A percentile compares a stretch with the other conserved stretches of the same genome.
Evolutionary conservation across 1,139 yeast species (phyloP).

Genomic region (Kodamaea anthophila): DNA sequence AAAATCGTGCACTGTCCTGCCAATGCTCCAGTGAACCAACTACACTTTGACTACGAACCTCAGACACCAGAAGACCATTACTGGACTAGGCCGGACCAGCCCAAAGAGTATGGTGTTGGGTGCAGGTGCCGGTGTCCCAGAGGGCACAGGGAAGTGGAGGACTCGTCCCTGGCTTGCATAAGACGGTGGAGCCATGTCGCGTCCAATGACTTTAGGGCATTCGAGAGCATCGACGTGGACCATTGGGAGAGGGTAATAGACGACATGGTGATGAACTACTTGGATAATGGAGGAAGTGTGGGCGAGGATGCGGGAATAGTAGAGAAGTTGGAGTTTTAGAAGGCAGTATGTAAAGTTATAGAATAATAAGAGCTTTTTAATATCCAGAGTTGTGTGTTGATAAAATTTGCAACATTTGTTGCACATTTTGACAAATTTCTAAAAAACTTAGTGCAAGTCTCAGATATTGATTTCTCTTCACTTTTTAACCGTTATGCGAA

Average conservation of each 20-base stretch:
- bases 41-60: constrained; percentile 32
- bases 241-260: constrained; percentile 28
- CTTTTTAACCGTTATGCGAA: too few relatives aligned
- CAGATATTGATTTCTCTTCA: too few relatives aligned
- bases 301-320: constrained; percentile 16
- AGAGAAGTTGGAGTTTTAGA: constrained; percentile 6
- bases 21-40: constrained; percentile 47
- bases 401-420: not conserved
- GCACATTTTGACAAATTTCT: too few relatives aligned
- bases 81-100: constrained; percentile 43
- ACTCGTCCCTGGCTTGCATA: constrained; percentile 48
- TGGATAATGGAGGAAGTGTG: constrained; percentile 23
- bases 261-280: constrained; percentile 17
- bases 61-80: constrained; percentile 20
- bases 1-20: constrained; percentile 78
- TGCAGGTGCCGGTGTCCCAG: constrained; percentile 82
- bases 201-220: constrained; percentile 25
- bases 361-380: too few relatives aligned
- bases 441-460: too few relatives aligned
- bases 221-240: constrained; percentile 27
- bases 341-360: too few relatives aligned
- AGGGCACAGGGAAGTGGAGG: constrained; percentile 45
- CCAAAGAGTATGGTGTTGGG: constrained; percentile 57
- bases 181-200: constrained; percentile 48
- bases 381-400: too few relatives aligned